Percentiles rank a stretch among this genome's conserved stretches.
phyloP scores from a whole-genome alignment of 2,329 filamentous ascomycete genomes.

The Ophiostoma sp. region DNA sequence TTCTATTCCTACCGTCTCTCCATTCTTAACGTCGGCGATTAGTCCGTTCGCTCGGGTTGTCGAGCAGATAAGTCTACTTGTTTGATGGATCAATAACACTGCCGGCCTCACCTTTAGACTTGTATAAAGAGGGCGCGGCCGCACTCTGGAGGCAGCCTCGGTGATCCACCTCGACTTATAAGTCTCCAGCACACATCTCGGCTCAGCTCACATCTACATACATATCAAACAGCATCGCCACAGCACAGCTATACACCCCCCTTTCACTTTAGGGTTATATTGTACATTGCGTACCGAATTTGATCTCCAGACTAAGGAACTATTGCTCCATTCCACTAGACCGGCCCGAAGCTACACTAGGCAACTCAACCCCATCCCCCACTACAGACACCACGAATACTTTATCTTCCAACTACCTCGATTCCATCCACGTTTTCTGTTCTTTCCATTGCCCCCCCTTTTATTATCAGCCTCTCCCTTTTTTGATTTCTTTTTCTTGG shows the following conservation, averaged over 20 bases:
- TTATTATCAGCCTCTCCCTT: not conserved
- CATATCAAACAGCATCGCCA: not conserved
- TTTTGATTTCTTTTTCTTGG: not conserved
- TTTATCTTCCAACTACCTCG: not conserved
- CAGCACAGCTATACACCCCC: not conserved
- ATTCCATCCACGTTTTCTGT: not conserved
- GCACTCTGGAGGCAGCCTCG: not conserved
- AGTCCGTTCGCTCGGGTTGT: not conserved
- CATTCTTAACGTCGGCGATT: not conserved
- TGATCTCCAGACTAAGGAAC: not conserved
- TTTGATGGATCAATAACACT: not conserved
- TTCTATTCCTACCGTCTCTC: not conserved
- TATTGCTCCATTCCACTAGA: not conserved
- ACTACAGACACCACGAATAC: not conserved
- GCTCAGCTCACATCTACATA: not conserved
- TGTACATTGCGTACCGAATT: not conserved
- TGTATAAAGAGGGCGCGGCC: not conserved
- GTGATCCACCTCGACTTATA: not conserved
- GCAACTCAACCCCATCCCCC: not conserved
- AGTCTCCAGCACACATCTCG: not conserved
- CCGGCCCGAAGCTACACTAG: slow-evolving; percentile 8
- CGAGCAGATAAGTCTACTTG: not conserved
- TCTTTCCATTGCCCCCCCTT: slow-evolving; percentile 10
- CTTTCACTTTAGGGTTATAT: not conserved
- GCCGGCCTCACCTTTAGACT: not conserved